phyloP scores from a whole-genome alignment of 2,329 filamentous ascomycete genomes.

The Zasmidium angulare region DNA sequence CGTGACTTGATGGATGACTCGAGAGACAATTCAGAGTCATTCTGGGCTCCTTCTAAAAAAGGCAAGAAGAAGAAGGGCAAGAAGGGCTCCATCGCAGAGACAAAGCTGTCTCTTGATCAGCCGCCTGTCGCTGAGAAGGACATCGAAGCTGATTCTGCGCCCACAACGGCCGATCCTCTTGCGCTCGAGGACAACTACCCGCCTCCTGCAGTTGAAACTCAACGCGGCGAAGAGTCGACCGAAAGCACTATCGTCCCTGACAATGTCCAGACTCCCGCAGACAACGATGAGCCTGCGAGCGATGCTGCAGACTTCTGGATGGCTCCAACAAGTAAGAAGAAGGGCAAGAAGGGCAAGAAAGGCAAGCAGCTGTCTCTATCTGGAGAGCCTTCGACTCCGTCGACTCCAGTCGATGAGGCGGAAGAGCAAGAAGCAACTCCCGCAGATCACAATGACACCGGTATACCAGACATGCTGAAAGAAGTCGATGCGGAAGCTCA shows the following conservation, averaged over 20 bases:
- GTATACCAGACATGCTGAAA: neutral
- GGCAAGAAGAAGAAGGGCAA: constrained; percentile 27
- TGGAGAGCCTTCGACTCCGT: neutral
- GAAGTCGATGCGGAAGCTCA: neutral
- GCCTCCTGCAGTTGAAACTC: neutral
- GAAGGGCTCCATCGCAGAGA: constrained; percentile 7
- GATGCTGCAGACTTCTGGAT: constrained; percentile 10
- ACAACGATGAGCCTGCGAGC: neutral
- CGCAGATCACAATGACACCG: neutral
- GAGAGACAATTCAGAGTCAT: constrained; percentile 5
- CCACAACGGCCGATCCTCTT: neutral
- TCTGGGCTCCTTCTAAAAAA: constrained; percentile 12
- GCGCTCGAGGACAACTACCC: neutral
- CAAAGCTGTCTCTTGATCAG: constrained; percentile 1
- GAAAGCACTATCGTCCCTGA: neutral
- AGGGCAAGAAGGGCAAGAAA: constrained; percentile 26
- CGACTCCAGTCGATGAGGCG: neutral
- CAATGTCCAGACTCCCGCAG: neutral
- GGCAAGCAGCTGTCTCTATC: constrained; percentile 1
- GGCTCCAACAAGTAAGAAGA: constrained; percentile 15
- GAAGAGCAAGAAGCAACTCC: neutral
- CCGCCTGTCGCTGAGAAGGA: neutral
- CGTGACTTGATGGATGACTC: constrained; percentile 7
- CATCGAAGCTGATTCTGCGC: neutral
- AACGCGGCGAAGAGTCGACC: neutral